Conservation (phyloP, 805 yeast genomes). For the Geotrichum ghanense region DNA sequence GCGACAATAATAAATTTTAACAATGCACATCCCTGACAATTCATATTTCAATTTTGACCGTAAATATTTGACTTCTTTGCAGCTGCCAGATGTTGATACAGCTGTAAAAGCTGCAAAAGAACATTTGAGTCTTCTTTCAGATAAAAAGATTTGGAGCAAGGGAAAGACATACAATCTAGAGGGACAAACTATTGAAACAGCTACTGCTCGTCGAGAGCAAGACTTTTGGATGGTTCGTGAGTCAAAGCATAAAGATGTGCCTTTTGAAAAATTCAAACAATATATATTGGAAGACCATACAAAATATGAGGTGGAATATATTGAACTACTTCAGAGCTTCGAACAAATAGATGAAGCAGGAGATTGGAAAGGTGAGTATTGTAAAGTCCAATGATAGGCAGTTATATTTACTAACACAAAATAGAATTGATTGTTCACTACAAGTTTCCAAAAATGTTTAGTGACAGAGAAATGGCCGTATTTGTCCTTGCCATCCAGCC, state of each 20-base stretch:
- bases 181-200: conserved; percentile 13
- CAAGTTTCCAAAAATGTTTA: conserved; percentile 25
- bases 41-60: neutral
- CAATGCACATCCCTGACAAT: neutral
- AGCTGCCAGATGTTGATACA: neutral
- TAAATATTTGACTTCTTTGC: neutral
- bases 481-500: conserved; percentile 25
- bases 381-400: neutral
- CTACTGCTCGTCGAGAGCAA: conserved; percentile 14
- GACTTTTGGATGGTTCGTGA: conserved; percentile 30
- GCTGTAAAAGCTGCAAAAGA: neutral
- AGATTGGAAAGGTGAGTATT: neutral
- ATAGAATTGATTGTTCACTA: conserved; percentile 20
- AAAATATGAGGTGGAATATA: conserved; percentile 28
- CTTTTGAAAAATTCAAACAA: conserved; percentile 20
- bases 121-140: neutral
- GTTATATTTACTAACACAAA: neutral
- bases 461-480: conserved; percentile 26
- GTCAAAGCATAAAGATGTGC: conserved; percentile 22
- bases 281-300: conserved; percentile 28
- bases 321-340: conserved; percentile 22
- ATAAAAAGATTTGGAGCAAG: conserved; percentile 14
- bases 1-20: too few species aligned
- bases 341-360: conserved; percentile 14
- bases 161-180: conserved; percentile 11